Conservation (phyloP, 106 monocot genomes). For the Dioscorea zingiberensis region DNA sequence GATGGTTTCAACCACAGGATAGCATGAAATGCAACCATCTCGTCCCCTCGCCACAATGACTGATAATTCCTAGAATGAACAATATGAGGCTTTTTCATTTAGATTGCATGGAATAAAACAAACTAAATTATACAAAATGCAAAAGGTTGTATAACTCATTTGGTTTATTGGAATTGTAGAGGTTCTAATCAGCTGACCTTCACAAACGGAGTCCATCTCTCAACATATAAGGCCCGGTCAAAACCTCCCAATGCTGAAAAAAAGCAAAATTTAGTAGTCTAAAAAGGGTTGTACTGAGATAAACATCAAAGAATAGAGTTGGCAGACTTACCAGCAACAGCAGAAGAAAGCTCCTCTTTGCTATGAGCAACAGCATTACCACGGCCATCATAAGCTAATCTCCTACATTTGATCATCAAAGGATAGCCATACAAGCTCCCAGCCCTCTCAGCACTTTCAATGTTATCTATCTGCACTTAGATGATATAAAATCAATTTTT, state of each 20-base stretch:
- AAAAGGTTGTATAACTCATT: too few relatives aligned
- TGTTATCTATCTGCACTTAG: conserved; percentile 44
- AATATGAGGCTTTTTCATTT: not conserved
- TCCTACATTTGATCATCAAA: conserved; percentile 92
- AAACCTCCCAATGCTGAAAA: conserved; percentile 81
- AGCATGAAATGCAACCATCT: conserved; percentile 59
- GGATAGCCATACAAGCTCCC: conserved; percentile 85
- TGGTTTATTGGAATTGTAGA: too few relatives aligned
- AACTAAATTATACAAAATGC: too few relatives aligned
- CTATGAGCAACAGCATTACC: conserved; percentile 84
- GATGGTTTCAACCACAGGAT: conserved; percentile 90
- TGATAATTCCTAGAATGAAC: conserved; percentile 62
- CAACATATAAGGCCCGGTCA: conserved; percentile 82
- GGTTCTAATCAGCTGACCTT: conserved; percentile 42
- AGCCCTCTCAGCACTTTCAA: conserved; percentile 54
- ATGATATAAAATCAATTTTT: not conserved
- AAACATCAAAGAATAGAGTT: not conserved
- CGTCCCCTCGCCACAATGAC: conserved; percentile 93
- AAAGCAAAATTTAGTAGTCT: conserved; percentile 2
- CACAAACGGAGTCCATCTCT: conserved; percentile 83
- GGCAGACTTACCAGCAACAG: conserved; percentile 55
- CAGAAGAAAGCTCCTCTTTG: conserved; percentile 79
- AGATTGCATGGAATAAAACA: too few relatives aligned
- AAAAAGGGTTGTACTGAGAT: not conserved
- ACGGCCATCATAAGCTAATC: conserved; percentile 91